These are phyloP conservation scores for Neurospora intermedia DNA, from an alignment of 495 filamentous ascomycete species.

Conservation along the genomic window DNA sequence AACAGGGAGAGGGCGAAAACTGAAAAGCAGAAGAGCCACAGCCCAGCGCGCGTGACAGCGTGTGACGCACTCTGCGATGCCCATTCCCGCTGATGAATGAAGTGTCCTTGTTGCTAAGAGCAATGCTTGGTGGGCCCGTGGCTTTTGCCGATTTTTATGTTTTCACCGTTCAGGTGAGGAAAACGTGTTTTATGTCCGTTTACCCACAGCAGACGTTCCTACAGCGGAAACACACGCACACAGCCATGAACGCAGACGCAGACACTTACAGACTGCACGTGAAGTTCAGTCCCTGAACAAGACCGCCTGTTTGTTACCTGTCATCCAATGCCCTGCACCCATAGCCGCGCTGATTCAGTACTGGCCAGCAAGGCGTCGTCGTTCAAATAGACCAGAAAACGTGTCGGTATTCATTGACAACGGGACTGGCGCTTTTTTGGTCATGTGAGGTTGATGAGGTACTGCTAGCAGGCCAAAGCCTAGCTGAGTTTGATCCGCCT, in stretches of 20 bases:
- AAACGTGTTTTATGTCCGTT: not conserved
- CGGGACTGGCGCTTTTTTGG: too few relatives aligned
- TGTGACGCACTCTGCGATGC: not conserved
- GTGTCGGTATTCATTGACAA: too few relatives aligned
- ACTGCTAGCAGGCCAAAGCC: too few relatives aligned
- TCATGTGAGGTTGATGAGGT: too few relatives aligned
- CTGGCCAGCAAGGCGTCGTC: too few relatives aligned
- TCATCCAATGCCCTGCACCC: not conserved
- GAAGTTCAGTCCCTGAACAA: not conserved
- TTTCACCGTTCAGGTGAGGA: not conserved
- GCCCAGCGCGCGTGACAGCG: not conserved
- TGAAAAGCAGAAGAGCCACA: not conserved
- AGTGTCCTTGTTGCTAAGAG: not conserved
- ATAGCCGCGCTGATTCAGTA: not conserved
- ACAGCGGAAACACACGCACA: not conserved
- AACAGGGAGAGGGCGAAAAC: not conserved
- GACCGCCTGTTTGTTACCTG: not conserved
- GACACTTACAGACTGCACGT: not conserved
- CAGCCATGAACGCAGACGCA: not conserved
- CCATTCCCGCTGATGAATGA: not conserved
- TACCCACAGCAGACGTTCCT: not conserved
- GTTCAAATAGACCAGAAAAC: too few relatives aligned
- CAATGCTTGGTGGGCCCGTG: not conserved
- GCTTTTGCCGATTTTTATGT: not conserved
- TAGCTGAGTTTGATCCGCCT: too few relatives aligned